phyloP scores from a whole-genome alignment of 768 basidiomycete species.

The Steccherinum ochraceum region DNA sequence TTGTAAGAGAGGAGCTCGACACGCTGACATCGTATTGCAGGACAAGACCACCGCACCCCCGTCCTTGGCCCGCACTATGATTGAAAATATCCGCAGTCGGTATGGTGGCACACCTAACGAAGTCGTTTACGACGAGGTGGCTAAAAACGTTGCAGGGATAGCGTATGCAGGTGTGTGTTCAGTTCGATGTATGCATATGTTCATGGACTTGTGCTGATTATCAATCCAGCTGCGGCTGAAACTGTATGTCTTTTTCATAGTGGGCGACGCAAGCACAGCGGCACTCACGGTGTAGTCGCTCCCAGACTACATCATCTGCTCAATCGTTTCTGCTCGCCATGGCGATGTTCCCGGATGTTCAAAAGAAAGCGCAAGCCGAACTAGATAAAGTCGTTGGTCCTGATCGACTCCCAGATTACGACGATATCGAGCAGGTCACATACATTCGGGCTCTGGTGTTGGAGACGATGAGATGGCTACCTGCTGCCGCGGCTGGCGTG shows the following conservation, averaged over 20 bases:
- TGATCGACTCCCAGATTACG: constrained; percentile 24
- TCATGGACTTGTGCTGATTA: background rate
- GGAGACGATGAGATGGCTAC: constrained; percentile 18
- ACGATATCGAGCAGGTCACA: constrained; percentile 17
- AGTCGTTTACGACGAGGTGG: background rate
- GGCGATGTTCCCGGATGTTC: constrained; percentile 25
- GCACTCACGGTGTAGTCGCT: background rate
- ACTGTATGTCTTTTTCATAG: constrained; percentile 1
- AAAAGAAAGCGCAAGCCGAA: constrained; percentile 29
- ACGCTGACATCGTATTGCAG: background rate
- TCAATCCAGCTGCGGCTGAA: constrained; percentile 3
- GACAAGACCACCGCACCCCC: background rate
- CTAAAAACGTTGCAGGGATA: constrained; percentile 1
- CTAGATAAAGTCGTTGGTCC: constrained; percentile 31
- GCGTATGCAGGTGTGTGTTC: constrained; percentile 3
- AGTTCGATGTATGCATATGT: background rate
- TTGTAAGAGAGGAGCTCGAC: background rate
- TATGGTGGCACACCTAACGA: background rate
- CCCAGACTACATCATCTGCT: constrained; percentile 1
- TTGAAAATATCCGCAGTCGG: background rate
- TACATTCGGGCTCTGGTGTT: constrained; percentile 30
- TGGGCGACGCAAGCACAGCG: background rate
- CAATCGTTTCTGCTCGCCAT: constrained; percentile 27
- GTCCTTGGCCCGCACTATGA: background rate
- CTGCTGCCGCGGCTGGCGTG: background rate